Conservation (phyloP, 1,139 yeast genomes). For the Suhomyces yuchorum region DNA sequence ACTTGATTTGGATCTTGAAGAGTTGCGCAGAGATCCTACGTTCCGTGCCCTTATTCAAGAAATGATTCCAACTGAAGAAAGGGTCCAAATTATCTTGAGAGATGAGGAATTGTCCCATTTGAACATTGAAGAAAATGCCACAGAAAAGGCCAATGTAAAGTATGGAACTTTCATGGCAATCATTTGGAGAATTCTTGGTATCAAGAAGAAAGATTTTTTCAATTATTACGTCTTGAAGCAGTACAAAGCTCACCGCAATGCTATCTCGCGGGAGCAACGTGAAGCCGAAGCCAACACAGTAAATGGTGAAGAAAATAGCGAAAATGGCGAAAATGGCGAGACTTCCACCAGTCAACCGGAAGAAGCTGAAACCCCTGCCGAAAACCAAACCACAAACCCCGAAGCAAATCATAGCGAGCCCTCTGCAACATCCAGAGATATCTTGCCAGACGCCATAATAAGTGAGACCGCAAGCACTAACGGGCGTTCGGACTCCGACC, state of each 20-base stretch:
- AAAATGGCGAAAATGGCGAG: neutral
- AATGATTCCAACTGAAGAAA: conserved; percentile 41
- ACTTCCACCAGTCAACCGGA: neutral
- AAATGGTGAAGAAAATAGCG: neutral
- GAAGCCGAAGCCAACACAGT: neutral
- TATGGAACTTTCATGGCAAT: conserved; percentile 38
- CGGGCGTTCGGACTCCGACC: neutral
- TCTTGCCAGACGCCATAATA: neutral
- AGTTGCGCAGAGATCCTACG: conserved; percentile 43
- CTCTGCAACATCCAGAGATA: neutral
- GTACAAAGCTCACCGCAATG: conserved; percentile 8
- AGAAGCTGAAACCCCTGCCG: conserved; percentile 1
- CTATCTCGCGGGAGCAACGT: neutral
- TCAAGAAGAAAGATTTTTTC: conserved; percentile 47
- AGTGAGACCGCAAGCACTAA: neutral
- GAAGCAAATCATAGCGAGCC: neutral
- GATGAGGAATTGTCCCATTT: conserved; percentile 30
- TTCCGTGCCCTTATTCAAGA: conserved; percentile 45
- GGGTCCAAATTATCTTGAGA: conserved; percentile 38
- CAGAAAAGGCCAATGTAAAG: conserved; percentile 36
- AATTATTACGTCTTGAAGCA: conserved; percentile 51
- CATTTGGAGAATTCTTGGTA: conserved; percentile 61
- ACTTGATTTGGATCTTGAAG: conserved; percentile 41
- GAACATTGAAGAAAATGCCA: conserved; percentile 49
- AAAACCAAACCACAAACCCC: neutral